These are phyloP conservation scores for Aristolochia fimbriata DNA, from an alignment of 164 flowering plant genomes.

Conservation along the genomic window DNA sequence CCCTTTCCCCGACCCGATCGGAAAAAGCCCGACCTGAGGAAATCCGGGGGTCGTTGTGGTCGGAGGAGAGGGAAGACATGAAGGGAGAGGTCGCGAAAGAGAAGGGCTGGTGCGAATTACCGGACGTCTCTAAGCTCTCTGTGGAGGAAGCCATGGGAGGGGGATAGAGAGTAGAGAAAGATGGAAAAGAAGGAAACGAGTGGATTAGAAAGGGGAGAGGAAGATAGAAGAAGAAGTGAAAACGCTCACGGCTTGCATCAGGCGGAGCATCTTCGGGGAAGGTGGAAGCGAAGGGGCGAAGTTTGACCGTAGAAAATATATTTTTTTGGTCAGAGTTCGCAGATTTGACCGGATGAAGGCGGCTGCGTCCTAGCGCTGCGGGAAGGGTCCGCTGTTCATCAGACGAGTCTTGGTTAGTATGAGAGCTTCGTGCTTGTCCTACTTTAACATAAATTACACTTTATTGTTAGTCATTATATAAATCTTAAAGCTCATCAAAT, in stretches of 20 bases:
- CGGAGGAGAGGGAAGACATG: conserved; percentile 27
- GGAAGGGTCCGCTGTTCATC: too few species aligned
- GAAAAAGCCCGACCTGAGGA: conserved; percentile 16
- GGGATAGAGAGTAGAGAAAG: conserved; percentile 4
- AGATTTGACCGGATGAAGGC: conserved; percentile 33
- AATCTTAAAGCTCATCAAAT: too few species aligned
- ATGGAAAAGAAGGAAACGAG: neutral
- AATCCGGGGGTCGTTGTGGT: conserved; percentile 4
- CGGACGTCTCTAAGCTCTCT: conserved; percentile 28
- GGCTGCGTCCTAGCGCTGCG: neutral
- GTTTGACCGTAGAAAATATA: conserved; percentile 13
- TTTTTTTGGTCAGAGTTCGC: conserved; percentile 28
- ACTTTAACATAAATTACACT: too few species aligned
- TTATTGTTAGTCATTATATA: too few species aligned
- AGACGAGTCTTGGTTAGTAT: too few species aligned
- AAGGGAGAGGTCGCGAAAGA: conserved; percentile 16
- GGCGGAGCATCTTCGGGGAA: conserved; percentile 18
- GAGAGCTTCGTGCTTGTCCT: too few species aligned
- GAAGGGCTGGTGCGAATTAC: conserved; percentile 22
- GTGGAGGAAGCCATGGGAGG: conserved; percentile 31
- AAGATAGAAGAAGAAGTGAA: conserved; percentile 2
- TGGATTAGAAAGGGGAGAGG: neutral
- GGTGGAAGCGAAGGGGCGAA: conserved; percentile 5
- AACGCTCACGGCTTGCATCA: conserved; percentile 11
- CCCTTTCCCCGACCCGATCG: conserved; percentile 14